Percentiles rank a stretch among this genome's conserved stretches.
phyloP scores from a whole-genome alignment of 2,329 filamentous ascomycete genomes.

The Chaetoscypha palmicola region DNA sequence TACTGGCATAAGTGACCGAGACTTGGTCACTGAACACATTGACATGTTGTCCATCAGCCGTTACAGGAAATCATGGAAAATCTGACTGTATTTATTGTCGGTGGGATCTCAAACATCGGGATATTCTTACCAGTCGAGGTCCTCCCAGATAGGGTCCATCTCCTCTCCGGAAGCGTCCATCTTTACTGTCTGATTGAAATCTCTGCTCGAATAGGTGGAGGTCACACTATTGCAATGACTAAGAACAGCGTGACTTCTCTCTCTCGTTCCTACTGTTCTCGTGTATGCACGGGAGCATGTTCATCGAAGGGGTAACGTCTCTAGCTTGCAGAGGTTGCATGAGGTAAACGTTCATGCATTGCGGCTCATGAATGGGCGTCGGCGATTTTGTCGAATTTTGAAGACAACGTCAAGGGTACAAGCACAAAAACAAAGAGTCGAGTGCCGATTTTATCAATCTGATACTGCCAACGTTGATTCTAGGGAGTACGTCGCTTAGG shows the following conservation, averaged over 20 bases:
- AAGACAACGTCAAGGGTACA: neutral
- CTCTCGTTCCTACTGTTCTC: constrained; percentile 1
- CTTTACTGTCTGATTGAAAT: constrained; percentile 25
- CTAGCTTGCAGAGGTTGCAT: constrained; percentile 6
- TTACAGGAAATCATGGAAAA: too few relatives aligned
- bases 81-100: too few relatives aligned
- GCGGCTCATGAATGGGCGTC: too few relatives aligned
- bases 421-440: too few relatives aligned
- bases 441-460: too few relatives aligned
- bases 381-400: neutral
- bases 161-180: constrained; percentile 47
- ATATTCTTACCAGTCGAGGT: constrained; percentile 28
- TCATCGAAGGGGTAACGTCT: constrained; percentile 15
- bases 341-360: too few relatives aligned
- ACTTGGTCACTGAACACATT: neutral
- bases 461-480: too few relatives aligned
- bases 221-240: neutral
- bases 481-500: too few relatives aligned
- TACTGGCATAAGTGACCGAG: neutral
- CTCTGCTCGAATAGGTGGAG: neutral
- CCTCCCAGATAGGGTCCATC: constrained; percentile 29
- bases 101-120: neutral
- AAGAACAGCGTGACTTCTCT: constrained; percentile 12
- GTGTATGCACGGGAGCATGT: constrained; percentile 10
- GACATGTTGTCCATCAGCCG: neutral